Evolutionary conservation across 352 stramenopile genomes (phyloP).

Genomic region (Globisporangium spinosum): DNA sequence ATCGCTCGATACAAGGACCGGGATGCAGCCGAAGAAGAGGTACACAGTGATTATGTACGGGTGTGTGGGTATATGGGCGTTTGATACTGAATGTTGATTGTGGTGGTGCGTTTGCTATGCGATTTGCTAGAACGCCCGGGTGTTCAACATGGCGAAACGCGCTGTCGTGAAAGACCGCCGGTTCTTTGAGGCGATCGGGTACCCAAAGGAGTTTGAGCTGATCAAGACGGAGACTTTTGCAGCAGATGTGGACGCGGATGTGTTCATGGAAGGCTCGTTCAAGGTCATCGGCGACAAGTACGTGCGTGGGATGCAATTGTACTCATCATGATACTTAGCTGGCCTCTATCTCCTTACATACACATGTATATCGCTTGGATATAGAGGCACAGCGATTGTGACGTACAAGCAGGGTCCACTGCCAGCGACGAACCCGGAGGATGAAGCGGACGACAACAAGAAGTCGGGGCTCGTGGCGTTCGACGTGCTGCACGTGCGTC

Average conservation of each 20-base stretch:
- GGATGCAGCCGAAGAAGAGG: constrained; percentile 51
- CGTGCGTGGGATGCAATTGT: constrained; percentile 7
- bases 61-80: not conserved
- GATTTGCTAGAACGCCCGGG: constrained; percentile 40
- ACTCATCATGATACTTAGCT: not conserved
- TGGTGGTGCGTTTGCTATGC: not conserved
- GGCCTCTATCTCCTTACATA: too few species aligned
- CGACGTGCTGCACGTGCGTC: constrained; percentile 41
- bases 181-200: constrained; percentile 67
- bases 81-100: not conserved
- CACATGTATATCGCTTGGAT: not conserved
- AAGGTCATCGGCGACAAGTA: constrained; percentile 54
- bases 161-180: constrained; percentile 70
- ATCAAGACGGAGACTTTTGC: not conserved
- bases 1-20: constrained; percentile 64
- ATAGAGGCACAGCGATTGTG: constrained; percentile 39
- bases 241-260: constrained; percentile 15
- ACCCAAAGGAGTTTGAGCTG: constrained; percentile 67
- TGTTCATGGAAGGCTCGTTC: constrained; percentile 37
- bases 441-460: constrained; percentile 15
- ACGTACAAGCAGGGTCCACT: constrained; percentile 43
- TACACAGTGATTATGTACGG: constrained; percentile 7
- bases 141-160: constrained; percentile 77
- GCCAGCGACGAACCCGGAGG: constrained; percentile 8
- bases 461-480: constrained; percentile 47